A percentile compares a stretch with the other conserved stretches of the same genome.
Conservation (phyloP, 1,139 yeast species). For the Scheffersomyces cryptocercus region DNA sequence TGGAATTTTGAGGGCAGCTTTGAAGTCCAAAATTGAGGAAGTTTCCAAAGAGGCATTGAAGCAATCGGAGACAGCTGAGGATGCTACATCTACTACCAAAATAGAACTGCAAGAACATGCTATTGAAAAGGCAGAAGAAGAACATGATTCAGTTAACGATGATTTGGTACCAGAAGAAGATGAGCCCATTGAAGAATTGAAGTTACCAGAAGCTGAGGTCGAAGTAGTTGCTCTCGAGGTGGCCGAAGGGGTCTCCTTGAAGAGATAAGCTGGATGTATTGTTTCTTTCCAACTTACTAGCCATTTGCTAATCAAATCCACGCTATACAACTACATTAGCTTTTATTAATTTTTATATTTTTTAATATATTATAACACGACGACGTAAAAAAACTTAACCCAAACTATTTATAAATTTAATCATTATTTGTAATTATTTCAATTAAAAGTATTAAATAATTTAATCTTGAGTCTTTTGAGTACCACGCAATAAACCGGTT, state of each 20-base stretch:
- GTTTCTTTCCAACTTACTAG: neutral
- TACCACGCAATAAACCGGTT: constrained; percentile 99
- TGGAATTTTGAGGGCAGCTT: constrained; percentile 42
- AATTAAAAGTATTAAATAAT: constrained; percentile 3
- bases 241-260: constrained; percentile 1
- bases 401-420: constrained; percentile 2
- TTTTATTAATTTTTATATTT: neutral
- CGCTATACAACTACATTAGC: neutral
- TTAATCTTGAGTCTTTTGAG: constrained; percentile 91
- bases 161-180: neutral
- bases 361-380: constrained; percentile 1
- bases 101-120: neutral
- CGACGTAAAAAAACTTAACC: constrained; percentile 1
- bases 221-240: neutral
- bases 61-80: neutral
- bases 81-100: neutral
- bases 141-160: constrained; percentile 1
- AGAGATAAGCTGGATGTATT: neutral
- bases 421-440: neutral
- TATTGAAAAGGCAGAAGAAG: neutral
- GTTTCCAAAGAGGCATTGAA: constrained; percentile 35
- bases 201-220: neutral
- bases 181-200: constrained; percentile 1
- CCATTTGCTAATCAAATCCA: neutral
- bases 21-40: constrained; percentile 34